Conservation (phyloP, 2,329 filamentous ascomycete species). For the Zymoseptoria ardabiliae region DNA sequence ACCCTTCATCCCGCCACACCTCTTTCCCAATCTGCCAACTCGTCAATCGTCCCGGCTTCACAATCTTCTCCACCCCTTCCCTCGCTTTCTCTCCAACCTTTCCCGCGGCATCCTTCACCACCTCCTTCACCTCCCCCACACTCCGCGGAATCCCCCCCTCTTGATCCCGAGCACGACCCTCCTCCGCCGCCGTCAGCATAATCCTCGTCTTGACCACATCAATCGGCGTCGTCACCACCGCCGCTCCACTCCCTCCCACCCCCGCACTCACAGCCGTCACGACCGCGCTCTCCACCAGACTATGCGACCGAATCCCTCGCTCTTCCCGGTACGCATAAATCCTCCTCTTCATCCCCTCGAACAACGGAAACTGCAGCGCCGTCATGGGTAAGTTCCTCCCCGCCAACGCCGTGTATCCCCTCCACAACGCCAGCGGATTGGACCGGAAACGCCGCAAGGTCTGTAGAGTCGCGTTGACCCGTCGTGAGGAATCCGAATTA, state of each 20-base stretch:
- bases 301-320: conserved; percentile 31
- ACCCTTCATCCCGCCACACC: conserved; percentile 59
- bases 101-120: conserved; percentile 35
- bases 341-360: conserved; percentile 59
- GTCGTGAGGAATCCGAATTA: conserved; percentile 26
- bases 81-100: conserved; percentile 27
- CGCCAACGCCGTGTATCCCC: conserved; percentile 73
- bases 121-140: conserved; percentile 18
- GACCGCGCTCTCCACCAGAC: conserved; percentile 57
- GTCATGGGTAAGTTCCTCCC: conserved; percentile 82
- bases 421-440: conserved; percentile 50
- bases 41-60: conserved; percentile 30
- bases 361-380: conserved; percentile 80
- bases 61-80: conserved; percentile 24
- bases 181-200: conserved; percentile 61
- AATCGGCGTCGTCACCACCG: conserved; percentile 77
- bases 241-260: conserved; percentile 64
- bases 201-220: conserved; percentile 87
- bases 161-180: conserved; percentile 15
- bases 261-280: conserved; percentile 71
- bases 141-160: conserved; percentile 3
- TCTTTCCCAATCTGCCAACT: conserved; percentile 55
- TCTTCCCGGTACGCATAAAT: conserved; percentile 44
- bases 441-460: conserved; percentile 52
- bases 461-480: conserved; percentile 46